Evolutionary conservation across 208 protist genomes (phyloP).

Genomic region (Leishmania martiniquensis): DNA sequence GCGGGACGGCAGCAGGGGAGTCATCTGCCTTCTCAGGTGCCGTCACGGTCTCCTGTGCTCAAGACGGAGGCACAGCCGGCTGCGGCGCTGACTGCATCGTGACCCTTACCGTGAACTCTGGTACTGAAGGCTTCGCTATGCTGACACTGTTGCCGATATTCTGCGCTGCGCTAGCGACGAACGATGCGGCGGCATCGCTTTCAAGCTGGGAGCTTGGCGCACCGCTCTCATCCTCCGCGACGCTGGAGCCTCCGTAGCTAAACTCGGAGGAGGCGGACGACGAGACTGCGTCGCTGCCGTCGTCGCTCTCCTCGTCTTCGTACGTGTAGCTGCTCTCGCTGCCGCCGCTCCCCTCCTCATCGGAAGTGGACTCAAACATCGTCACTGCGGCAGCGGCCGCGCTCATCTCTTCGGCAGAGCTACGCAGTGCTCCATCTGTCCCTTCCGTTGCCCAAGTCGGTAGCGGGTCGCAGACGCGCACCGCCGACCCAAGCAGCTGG

Average conservation of each 20-base stretch:
- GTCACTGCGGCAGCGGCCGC: constrained; percentile 19
- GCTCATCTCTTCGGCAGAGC: constrained; percentile 20
- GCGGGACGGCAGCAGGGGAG: no score
- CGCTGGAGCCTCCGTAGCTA: constrained; percentile 10
- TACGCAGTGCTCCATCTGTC: constrained; percentile 43
- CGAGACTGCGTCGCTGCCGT: constrained; percentile 5
- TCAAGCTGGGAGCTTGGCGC: constrained; percentile 4
- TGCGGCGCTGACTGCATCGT: constrained; percentile 1
- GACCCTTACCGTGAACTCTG: background rate
- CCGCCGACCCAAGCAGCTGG: constrained; percentile 48
- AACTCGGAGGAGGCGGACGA: constrained; percentile 19
- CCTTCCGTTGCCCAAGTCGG: constrained; percentile 52
- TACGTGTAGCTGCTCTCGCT: constrained; percentile 17
- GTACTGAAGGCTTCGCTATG: background rate
- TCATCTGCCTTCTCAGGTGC: background rate
- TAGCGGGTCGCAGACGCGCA: constrained; percentile 51
- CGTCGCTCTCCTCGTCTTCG: constrained; percentile 5
- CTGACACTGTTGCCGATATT: background rate
- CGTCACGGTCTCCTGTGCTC: background rate
- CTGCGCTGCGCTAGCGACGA: background rate
- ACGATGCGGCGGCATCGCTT: background rate
- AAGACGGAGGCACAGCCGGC: no score
- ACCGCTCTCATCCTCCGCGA: background rate
- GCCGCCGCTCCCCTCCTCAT: constrained; percentile 16
- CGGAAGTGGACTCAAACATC: constrained; percentile 20